Percentiles rank a stretch among this genome's conserved stretches.
phyloP scores from a whole-genome alignment of 2,329 filamentous ascomycete species.

The Cladophialophora chaetospira region DNA sequence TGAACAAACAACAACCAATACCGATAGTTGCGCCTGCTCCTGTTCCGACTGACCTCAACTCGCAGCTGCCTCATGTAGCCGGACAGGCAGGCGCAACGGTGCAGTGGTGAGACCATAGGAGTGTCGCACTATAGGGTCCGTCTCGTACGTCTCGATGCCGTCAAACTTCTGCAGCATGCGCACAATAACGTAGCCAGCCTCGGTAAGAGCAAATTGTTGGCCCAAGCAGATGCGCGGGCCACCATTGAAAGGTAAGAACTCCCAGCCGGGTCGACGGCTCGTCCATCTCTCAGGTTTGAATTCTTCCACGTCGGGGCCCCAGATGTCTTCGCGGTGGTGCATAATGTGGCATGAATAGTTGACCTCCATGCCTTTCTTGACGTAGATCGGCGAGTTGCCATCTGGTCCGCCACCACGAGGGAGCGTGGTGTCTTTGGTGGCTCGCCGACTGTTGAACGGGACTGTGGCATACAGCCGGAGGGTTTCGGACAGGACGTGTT shows the following conservation, averaged over 20 bases:
- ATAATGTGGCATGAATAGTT: constrained; percentile 50
- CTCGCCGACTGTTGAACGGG: constrained; percentile 48
- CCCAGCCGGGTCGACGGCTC: constrained; percentile 70
- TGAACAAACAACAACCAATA: too few species aligned
- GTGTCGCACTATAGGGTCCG: constrained; percentile 22
- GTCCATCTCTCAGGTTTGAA: constrained; percentile 71
- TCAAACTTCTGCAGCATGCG: constrained; percentile 73
- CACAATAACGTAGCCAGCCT: constrained; percentile 67
- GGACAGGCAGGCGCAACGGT: constrained; percentile 26
- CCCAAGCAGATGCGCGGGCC: constrained; percentile 34
- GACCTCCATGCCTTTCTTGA: constrained; percentile 50
- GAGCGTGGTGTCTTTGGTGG: constrained; percentile 46
- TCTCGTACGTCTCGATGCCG: constrained; percentile 50
- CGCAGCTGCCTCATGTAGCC: constrained; percentile 23
- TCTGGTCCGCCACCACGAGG: constrained; percentile 63
- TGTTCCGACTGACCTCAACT: background rate
- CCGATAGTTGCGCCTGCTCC: too few species aligned
- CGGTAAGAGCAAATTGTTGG: constrained; percentile 76
- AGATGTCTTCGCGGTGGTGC: constrained; percentile 48
- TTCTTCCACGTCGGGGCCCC: constrained; percentile 33
- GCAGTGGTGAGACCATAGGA: constrained; percentile 30
- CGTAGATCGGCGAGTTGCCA: constrained; percentile 37
- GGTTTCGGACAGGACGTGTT: constrained; percentile 36
- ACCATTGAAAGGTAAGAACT: constrained; percentile 41
- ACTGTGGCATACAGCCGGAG: constrained; percentile 52